Percentiles rank a stretch among this genome's conserved stretches.
Evolutionary conservation across 495 filamentous ascomycete species (phyloP).

Genomic region (Lindgomyces ingoldianus): DNA sequence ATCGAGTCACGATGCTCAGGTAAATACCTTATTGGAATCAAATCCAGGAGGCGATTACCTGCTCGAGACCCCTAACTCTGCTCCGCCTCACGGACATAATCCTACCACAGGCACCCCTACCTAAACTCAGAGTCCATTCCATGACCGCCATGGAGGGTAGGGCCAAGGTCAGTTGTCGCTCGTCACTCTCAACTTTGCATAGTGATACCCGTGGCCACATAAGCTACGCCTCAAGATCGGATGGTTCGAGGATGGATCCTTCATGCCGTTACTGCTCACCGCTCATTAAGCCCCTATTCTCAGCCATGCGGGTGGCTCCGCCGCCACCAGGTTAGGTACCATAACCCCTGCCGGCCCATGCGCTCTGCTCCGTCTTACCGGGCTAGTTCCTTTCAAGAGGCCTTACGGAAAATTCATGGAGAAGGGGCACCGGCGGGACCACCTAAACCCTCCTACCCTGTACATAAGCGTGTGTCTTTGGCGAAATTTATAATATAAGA

Average conservation of each 20-base stretch:
- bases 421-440: neutral
- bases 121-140: neutral
- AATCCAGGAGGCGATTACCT: neutral
- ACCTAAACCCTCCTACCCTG: constrained; percentile 2
- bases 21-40: neutral
- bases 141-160: neutral
- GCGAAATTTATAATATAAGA: constrained; percentile 4
- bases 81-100: neutral
- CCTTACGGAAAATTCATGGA: neutral
- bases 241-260: constrained; percentile 2
- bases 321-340: neutral
- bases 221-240: constrained; percentile 1
- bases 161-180: neutral
- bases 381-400: constrained; percentile 1
- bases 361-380: constrained; percentile 2
- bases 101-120: neutral
- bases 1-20: neutral
- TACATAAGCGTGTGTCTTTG: constrained; percentile 1
- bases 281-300: neutral
- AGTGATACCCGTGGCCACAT: neutral
- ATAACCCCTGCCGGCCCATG: neutral
- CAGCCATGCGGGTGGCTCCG: neutral
- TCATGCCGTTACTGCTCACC: neutral
- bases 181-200: neutral
- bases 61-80: neutral